Percentiles rank a stretch among this genome's conserved stretches.
Conservation (phyloP, 768 basidiomycete genomes). For the Boletus rufocinnamomeus region DNA sequence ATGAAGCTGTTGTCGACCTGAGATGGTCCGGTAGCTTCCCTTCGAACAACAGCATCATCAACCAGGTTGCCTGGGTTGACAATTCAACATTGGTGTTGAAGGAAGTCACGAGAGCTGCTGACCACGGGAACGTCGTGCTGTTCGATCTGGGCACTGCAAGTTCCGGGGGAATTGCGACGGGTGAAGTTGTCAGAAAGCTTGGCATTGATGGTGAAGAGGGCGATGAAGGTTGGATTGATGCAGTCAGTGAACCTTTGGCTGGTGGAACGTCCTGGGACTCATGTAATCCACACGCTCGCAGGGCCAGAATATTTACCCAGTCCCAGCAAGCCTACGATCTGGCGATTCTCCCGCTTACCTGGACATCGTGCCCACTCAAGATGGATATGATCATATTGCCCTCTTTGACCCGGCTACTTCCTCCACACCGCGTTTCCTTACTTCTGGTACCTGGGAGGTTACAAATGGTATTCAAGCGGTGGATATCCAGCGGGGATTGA, state of each 20-base stretch:
- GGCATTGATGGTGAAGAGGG: conserved; percentile 84
- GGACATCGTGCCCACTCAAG: conserved; percentile 79
- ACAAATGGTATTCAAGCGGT: conserved; percentile 71
- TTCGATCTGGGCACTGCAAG: conserved; percentile 55
- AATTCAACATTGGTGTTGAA: conserved; percentile 73
- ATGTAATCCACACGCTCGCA: conserved; percentile 33
- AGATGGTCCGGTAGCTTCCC: conserved; percentile 66
- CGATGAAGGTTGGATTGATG: conserved; percentile 94
- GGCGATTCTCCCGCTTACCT: conserved; percentile 70
- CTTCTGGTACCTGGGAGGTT: conserved; percentile 90
- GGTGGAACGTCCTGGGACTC: conserved; percentile 7
- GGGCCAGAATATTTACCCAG: conserved; percentile 63
- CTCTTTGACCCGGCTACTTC: conserved; percentile 80
- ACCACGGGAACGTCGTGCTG: conserved; percentile 74
- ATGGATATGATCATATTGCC: conserved; percentile 92
- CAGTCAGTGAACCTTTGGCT: conserved; percentile 48
- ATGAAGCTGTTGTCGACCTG: conserved; percentile 54
- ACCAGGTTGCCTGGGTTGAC: conserved; percentile 88
- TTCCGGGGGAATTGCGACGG: conserved; percentile 36
- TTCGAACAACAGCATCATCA: conserved; percentile 65
- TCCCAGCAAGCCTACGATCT: conserved; percentile 47
- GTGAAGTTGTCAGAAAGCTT: conserved; percentile 69
- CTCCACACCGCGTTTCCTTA: conserved; percentile 76
- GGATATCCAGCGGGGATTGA: conserved; percentile 62
- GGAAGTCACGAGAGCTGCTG: conserved; percentile 83